Base-by-base conservation (phyloP, 305 asterid genomes). In the Fraxinus latifolia region DNA sequence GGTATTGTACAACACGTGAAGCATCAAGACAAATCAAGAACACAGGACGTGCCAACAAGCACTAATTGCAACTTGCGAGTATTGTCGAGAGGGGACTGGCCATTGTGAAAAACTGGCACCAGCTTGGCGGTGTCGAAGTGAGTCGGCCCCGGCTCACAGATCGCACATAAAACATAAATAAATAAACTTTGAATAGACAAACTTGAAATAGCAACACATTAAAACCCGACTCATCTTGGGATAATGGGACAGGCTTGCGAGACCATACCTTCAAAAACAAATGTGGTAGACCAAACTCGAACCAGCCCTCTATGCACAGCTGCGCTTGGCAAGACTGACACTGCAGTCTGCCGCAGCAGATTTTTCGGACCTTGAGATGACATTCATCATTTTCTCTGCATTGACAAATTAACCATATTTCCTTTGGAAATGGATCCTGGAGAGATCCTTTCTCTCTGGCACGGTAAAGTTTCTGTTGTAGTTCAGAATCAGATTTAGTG, bases 11-110 rank as follows among this genome's bases (percentile, higher is more conserved):
- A 19, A 25, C 44, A 53, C 29, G 55, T 55, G 67, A 8, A 55
- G 17, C 34, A 53, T 77, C 67, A 5, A 58, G 71, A 53, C 80
- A 77, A 53, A 77, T 42, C 8, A 29, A 27, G 72, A 50, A 29
- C 42, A n/a, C 65, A 17, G 29, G 80, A 77, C 25, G 71, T 77
- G 47, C 29, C 80, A 47, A 77, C 70, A 14, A 37, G 79, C 79
- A 37, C 60, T 47, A 47, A 47, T 47, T 75, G 79, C 31, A 25
- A 19, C 14, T 47, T 75, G 79, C 31, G 14, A 37, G 25, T 27
- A 7, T 21, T 19, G 12, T 75, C 1, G 36, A 33, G 50, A 42
- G 50, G 14, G 50, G 15, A 42, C 4, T 42, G 14, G 50, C 14
- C 47, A 9, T 42, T 42, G 50, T 11, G 29, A 33, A 39, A 19